Conservation (phyloP, 2,329 filamentous ascomycete species). For the Sarocladium kiliense region DNA sequence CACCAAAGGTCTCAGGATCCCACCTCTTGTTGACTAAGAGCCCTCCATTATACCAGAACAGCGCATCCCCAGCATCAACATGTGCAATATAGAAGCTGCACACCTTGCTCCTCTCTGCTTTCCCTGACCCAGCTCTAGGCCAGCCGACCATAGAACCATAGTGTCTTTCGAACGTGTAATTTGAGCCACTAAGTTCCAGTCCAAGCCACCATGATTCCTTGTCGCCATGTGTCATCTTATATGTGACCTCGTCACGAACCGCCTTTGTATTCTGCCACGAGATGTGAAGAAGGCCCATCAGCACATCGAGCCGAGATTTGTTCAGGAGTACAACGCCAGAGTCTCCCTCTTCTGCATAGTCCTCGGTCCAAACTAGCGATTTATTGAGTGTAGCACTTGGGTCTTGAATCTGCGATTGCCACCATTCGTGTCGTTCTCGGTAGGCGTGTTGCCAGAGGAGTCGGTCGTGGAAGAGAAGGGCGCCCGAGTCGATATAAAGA, state of each 20-base stretch:
- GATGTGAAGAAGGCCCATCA: conserved; percentile 34
- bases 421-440: conserved; percentile 30
- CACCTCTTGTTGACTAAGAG: conserved; percentile 33
- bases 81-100: conserved; percentile 39
- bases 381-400: conserved; percentile 26
- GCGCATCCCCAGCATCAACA: conserved; percentile 27
- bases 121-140: conserved; percentile 11
- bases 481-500: conserved; percentile 26
- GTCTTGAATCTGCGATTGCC: conserved; percentile 28
- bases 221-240: conserved; percentile 36
- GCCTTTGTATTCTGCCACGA: conserved; percentile 38
- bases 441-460: conserved; percentile 31
- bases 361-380: conserved; percentile 32
- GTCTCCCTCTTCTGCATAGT: conserved; percentile 36
- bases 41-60: conserved; percentile 40
- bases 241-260: conserved; percentile 34
- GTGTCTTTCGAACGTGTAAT: conserved; percentile 33
- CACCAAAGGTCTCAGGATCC: conserved; percentile 24
- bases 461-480: conserved; percentile 36
- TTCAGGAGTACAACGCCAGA: conserved; percentile 36
- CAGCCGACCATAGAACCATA: conserved; percentile 37
- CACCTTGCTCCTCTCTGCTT: conserved; percentile 17
- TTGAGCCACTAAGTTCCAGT: conserved; percentile 31
- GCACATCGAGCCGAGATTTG: conserved; percentile 29
- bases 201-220: conserved; percentile 43